A percentile compares a stretch with the other conserved stretches of the same genome.
Conservation (phyloP, 257 asterid genomes). For the Pogostemon cablin region DNA sequence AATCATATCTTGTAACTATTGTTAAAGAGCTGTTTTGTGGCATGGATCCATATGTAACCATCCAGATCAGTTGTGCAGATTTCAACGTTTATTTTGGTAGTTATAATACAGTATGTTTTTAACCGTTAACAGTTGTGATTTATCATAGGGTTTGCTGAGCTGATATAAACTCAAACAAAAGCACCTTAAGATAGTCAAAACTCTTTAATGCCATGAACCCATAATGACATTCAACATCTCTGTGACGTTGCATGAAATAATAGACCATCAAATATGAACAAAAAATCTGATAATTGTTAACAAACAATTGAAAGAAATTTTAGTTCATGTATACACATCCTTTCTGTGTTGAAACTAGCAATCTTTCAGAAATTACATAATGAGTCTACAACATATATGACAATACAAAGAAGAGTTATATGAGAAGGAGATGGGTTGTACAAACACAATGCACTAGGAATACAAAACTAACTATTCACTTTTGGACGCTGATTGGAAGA, state of each 20-base stretch:
- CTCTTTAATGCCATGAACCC: too few species aligned
- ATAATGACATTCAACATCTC: too few species aligned
- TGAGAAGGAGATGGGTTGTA: not conserved
- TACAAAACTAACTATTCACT: slow-evolving; percentile 37
- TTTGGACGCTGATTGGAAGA: slow-evolving; percentile 85
- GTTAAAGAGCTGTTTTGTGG: too few species aligned
- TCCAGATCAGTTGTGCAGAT: too few species aligned
- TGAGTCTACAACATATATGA: not conserved
- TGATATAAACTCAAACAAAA: too few species aligned
- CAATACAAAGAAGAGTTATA: not conserved
- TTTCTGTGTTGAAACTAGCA: slow-evolving; percentile 9
- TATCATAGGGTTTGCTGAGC: too few species aligned
- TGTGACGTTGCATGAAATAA: not conserved
- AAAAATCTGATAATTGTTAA: not conserved
- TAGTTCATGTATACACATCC: slow-evolving; percentile 26
- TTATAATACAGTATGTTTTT: too few species aligned
- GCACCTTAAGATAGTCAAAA: too few species aligned
- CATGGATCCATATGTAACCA: too few species aligned
- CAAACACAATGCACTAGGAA: not conserved
- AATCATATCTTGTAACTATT: too few species aligned
- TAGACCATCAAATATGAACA: not conserved
- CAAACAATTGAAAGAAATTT: not conserved
- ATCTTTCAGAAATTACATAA: slow-evolving; percentile 18
- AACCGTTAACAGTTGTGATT: too few species aligned
- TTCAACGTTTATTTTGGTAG: too few species aligned